These are phyloP conservation scores for Arachis hypogaea DNA, from an alignment of 306 rosid species.

Conservation along the genomic window DNA sequence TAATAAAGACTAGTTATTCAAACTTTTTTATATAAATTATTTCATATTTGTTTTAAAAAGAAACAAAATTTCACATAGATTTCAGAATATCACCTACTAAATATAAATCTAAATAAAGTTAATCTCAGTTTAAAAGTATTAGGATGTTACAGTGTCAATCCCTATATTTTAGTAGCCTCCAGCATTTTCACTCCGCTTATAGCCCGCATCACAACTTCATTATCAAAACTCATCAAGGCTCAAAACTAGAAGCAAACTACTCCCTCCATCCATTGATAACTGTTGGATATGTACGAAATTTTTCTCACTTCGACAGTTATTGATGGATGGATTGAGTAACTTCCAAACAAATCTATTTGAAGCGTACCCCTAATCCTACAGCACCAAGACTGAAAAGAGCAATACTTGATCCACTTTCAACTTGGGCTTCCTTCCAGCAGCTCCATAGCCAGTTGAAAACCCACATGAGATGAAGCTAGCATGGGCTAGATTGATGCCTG, in stretches of 20 bases:
- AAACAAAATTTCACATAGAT: too few relatives aligned
- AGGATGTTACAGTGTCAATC: constrained; percentile 22
- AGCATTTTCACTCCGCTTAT: constrained; percentile 37
- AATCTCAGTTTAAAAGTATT: too few relatives aligned
- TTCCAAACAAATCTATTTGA: background rate
- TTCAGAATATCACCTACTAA: too few relatives aligned
- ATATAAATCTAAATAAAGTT: too few relatives aligned
- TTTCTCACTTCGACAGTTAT: too few relatives aligned
- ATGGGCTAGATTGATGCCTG: background rate
- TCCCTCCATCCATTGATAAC: too few relatives aligned
- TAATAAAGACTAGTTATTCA: too few relatives aligned
- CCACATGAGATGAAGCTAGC: background rate
- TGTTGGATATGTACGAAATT: too few relatives aligned
- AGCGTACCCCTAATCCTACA: background rate
- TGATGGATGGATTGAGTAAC: too few relatives aligned
- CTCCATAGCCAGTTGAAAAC: background rate
- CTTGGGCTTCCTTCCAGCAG: background rate
- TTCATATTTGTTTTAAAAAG: too few relatives aligned
- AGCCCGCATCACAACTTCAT: constrained; percentile 12
- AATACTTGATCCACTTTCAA: background rate
- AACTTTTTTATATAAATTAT: too few relatives aligned
- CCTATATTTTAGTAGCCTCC: constrained; percentile 49
- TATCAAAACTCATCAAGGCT: background rate
- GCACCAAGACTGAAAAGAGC: background rate
- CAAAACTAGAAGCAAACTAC: background rate